These are phyloP conservation scores for Ganoderma sinense DNA, from an alignment of 1,284 basidiomycete genomes.

Conservation along the genomic window DNA sequence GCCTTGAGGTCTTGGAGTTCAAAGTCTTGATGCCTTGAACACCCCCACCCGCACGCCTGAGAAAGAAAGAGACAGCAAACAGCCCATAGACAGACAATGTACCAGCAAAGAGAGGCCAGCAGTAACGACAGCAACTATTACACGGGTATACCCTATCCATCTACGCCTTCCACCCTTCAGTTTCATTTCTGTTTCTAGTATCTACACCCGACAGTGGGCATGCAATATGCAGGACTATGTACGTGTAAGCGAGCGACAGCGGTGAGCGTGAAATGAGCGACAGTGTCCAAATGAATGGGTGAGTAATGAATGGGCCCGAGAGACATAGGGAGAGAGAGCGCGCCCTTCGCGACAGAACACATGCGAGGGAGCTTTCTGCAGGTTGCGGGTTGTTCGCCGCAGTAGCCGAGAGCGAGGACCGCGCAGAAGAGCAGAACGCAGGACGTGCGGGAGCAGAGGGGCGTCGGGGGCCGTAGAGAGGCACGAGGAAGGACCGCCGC, in stretches of 20 bases:
- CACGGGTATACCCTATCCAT: conserved; percentile 1
- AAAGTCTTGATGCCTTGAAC: not conserved
- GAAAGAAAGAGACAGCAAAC: not conserved
- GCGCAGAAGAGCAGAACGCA: not conserved
- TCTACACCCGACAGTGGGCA: not conserved
- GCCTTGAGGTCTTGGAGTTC: not conserved
- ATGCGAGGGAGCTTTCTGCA: not conserved
- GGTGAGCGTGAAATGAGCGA: not conserved
- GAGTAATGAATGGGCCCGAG: not conserved
- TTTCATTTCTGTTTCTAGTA: conserved; percentile 3
- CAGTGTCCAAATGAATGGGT: conserved; percentile 10
- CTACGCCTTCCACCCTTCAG: not conserved
- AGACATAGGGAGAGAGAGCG: not conserved
- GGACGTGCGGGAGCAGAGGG: not conserved
- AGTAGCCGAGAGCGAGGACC: not conserved
- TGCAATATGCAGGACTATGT: not conserved
- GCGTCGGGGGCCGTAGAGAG: not conserved
- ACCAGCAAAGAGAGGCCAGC: not conserved
- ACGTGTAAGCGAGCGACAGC: conserved; percentile 3
- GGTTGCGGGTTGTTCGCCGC: not conserved
- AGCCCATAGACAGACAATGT: not conserved
- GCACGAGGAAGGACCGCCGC: not conserved
- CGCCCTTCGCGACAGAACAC: not conserved
- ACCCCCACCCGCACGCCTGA: not conserved
- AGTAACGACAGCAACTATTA: conserved; percentile 6